Percentiles rank a stretch among this genome's conserved stretches.
These are phyloP conservation scores for Curvularia spicifera DNA, from an alignment of 2,329 filamentous ascomycete species.

Conservation along the genomic window DNA sequence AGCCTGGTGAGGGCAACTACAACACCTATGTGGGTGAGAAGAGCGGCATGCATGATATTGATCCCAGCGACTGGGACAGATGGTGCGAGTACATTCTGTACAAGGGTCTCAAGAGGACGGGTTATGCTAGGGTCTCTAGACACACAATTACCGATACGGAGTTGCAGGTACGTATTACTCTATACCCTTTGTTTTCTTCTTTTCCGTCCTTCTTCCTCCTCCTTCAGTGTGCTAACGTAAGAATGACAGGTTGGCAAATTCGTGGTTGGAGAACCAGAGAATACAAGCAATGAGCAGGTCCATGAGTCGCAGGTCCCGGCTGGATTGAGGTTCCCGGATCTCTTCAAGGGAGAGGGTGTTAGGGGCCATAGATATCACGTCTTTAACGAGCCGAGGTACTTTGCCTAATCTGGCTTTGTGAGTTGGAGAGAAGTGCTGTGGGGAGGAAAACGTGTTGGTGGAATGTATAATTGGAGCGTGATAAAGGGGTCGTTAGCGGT, in stretches of 20 bases:
- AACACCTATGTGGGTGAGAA: conserved; percentile 88
- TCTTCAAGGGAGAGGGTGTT: conserved; percentile 86
- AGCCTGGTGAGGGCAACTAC: conserved; percentile 91
- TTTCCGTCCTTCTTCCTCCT: not conserved
- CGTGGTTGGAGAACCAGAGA: conserved; percentile 73
- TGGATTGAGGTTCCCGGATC: conserved; percentile 79
- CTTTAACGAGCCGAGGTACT: conserved; percentile 71
- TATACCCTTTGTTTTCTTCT: not conserved
- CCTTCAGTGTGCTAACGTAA: not conserved
- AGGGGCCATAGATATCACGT: conserved; percentile 93
- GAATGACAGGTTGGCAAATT: conserved; percentile 78
- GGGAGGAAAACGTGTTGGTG: not conserved
- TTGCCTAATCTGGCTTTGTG: conserved; percentile 22
- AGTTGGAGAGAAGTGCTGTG: not conserved
- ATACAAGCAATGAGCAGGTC: conserved; percentile 68
- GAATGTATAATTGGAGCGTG: not conserved
- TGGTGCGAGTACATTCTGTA: conserved; percentile 99
- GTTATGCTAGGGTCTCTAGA: conserved; percentile 87
- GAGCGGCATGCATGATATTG: conserved; percentile 95
- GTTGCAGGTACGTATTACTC: conserved; percentile 69
- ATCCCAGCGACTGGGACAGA: conserved; percentile 89
- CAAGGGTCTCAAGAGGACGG: conserved; percentile 83
- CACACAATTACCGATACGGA: conserved; percentile 97
- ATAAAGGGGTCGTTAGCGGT: not conserved
- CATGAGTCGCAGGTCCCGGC: conserved; percentile 75